Conservation (phyloP, 257 asterid genomes). For the Fraxinus anomala region DNA sequence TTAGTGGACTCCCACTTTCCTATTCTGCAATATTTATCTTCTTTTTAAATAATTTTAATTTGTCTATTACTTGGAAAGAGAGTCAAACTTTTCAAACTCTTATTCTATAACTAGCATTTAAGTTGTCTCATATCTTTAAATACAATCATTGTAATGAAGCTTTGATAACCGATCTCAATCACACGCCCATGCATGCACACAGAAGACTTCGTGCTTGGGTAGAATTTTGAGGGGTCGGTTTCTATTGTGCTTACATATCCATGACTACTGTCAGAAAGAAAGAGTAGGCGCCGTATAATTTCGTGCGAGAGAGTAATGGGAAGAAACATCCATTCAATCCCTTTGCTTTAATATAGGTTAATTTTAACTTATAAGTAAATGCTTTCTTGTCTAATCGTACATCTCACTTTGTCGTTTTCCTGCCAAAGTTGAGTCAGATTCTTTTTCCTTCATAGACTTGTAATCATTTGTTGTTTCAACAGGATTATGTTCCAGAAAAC, state of each 20-base stretch:
- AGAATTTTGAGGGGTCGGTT: background rate
- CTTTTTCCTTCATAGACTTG: slow-evolving; percentile 2
- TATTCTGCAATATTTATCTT: background rate
- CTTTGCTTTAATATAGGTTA: background rate
- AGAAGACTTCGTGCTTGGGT: background rate
- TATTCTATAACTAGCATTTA: too few relatives aligned
- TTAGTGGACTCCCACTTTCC: background rate
- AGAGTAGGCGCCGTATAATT: background rate
- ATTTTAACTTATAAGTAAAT: background rate
- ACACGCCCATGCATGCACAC: background rate
- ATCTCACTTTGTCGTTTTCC: background rate
- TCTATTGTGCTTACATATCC: background rate
- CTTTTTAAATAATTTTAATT: too few relatives aligned
- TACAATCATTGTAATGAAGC: background rate
- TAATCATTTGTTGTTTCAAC: slow-evolving; percentile 15
- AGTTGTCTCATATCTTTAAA: background rate
- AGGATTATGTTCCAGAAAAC: slow-evolving; percentile 81
- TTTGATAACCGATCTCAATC: background rate
- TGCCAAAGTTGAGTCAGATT: background rate
- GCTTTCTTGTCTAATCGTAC: background rate
- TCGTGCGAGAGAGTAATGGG: background rate
- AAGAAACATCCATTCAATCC: background rate
- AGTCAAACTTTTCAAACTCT: background rate
- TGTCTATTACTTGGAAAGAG: too few relatives aligned
- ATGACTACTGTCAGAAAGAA: background rate